Base-by-base conservation (phyloP, 2,329 filamentous ascomycete genomes). In the Penicillium digitatum region DNA sequence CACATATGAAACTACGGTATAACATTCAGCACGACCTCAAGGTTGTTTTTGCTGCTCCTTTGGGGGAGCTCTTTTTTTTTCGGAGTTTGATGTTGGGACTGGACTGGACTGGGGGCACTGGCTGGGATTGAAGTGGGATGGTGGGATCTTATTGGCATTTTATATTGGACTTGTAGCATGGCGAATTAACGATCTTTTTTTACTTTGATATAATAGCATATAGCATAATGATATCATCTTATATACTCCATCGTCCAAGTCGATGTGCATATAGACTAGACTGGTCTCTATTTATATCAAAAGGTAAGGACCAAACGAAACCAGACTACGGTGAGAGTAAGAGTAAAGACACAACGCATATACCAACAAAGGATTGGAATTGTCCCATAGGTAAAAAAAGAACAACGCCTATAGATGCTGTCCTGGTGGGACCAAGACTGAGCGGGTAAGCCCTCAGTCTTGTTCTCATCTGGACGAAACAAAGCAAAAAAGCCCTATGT, bases 221-320 rank as follows among this genome's bases (percentile, higher is more conserved):
- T 51, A 39, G 34, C 47, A 56, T 56, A 47, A 40, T 56, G 49
- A 53, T 44, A 56, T 39, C 37, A 44, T 1, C 20, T 24, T 52
- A 16, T 47, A 18, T 38, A 32, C 12, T 18, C 32, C 8, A 8
- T 18, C 10, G 16, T 51, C 10, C 20, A 24, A 14, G n/a, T 29
- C 12, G 31, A 16, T 31, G 6, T 16, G 22, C 11, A 5, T n/a
- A n/a, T 11, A 16, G 6, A 44, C 7, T 44, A 14, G n/a, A 43
- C 39, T 27, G 9, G n/a, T 31, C n/a, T 44, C 7, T 1, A n/a
- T 22, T 20, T 31, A 31, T n/a, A 43, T 29, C n/a, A 3, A 18
- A n/a, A 27, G 5, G 5, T 40, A 6, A 24, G 22, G 16, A 40
- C 5, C 16, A 27, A 42, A 16, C 9, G 12, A 39, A 24, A 24